A percentile compares a stretch with the other conserved stretches of the same genome.
phyloP scores from a whole-genome alignment of 441 rosid species.

The Erysimum cheiri region DNA sequence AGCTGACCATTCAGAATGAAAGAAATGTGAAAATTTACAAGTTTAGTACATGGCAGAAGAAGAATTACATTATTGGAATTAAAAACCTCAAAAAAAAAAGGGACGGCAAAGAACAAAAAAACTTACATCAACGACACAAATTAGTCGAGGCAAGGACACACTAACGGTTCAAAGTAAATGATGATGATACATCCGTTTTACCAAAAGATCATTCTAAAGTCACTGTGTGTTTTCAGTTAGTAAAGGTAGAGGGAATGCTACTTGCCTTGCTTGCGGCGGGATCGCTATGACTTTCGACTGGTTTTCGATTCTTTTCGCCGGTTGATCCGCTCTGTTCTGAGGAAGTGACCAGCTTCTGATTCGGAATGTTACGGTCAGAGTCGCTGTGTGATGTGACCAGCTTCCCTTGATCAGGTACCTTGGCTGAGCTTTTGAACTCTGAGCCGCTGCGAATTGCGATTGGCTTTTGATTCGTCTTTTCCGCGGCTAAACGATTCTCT shows the following conservation, averaged over 20 bases:
- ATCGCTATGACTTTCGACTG: slow-evolving; percentile 18
- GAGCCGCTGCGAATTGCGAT: neutral
- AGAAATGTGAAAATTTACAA: neutral
- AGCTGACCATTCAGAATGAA: neutral
- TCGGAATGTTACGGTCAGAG: slow-evolving; percentile 8
- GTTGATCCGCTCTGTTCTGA: slow-evolving; percentile 24
- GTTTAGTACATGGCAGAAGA: slow-evolving; percentile 4
- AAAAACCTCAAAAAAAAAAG: neutral
- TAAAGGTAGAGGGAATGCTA: slow-evolving; percentile 11
- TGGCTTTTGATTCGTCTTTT: slow-evolving; percentile 18
- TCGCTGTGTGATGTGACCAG: neutral
- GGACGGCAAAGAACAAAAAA: neutral
- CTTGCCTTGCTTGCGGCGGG: slow-evolving; percentile 28
- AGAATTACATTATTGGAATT: slow-evolving; percentile 16
- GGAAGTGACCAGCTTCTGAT: slow-evolving; percentile 20
- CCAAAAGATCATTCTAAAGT: slow-evolving; percentile 18
- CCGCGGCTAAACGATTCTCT: slow-evolving; percentile 9
- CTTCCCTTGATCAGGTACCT: slow-evolving; percentile 13
- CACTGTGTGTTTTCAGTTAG: slow-evolving; percentile 10
- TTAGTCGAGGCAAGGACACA: neutral
- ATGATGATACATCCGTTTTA: neutral
- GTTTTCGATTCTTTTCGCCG: slow-evolving; percentile 20
- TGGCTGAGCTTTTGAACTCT: slow-evolving; percentile 28
- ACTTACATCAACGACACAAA: slow-evolving; percentile 6
- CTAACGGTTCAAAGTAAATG: neutral